Evolutionary conservation across 2,329 filamentous ascomycete species (phyloP).

Genomic region (Penicillium sp.): DNA sequence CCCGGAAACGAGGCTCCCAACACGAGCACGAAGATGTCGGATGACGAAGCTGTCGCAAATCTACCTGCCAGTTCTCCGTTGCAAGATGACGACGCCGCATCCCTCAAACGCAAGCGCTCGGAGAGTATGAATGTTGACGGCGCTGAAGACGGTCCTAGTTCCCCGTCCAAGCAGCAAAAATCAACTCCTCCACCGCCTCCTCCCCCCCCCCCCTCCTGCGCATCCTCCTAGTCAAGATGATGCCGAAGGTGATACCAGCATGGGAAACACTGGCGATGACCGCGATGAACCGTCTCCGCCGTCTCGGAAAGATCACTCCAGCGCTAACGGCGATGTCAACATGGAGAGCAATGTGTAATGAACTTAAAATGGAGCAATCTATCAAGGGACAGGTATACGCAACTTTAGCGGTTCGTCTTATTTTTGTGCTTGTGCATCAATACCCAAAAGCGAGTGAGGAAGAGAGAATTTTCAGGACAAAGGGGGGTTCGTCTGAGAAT

Average conservation of each 20-base stretch:
- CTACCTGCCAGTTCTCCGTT: slow-evolving; percentile 48
- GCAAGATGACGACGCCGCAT: slow-evolving; percentile 42
- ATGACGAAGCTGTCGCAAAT: slow-evolving; percentile 39
- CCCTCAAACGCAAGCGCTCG: slow-evolving; percentile 23
- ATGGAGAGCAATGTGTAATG: slow-evolving; percentile 4
- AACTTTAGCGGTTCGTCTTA: not conserved
- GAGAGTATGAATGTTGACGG: slow-evolving; percentile 8
- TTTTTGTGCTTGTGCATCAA: slow-evolving; percentile 5
- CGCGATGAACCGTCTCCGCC: not conserved
- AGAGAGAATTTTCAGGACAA: not conserved
- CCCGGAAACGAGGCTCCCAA: slow-evolving; percentile 13
- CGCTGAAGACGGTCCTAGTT: slow-evolving; percentile 28
- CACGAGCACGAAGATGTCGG: slow-evolving; percentile 42
- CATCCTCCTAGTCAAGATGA: slow-evolving; percentile 16
- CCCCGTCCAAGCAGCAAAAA: slow-evolving; percentile 58
- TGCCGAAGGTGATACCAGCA: slow-evolving; percentile 14
- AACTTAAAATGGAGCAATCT: slow-evolving; percentile 11
- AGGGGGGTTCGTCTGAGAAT: not conserved
- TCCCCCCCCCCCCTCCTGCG: slow-evolving; percentile 36
- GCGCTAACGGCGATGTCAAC: not conserved
- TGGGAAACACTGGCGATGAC: slow-evolving; percentile 7
- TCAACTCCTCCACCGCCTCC: slow-evolving; percentile 41
- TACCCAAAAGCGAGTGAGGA: slow-evolving; percentile 11
- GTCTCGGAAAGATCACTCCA: not conserved
- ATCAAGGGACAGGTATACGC: slow-evolving; percentile 27